Evolutionary conservation across 2,329 filamentous ascomycete species (phyloP).

Genomic region (Simplicillium aogashimaense): DNA sequence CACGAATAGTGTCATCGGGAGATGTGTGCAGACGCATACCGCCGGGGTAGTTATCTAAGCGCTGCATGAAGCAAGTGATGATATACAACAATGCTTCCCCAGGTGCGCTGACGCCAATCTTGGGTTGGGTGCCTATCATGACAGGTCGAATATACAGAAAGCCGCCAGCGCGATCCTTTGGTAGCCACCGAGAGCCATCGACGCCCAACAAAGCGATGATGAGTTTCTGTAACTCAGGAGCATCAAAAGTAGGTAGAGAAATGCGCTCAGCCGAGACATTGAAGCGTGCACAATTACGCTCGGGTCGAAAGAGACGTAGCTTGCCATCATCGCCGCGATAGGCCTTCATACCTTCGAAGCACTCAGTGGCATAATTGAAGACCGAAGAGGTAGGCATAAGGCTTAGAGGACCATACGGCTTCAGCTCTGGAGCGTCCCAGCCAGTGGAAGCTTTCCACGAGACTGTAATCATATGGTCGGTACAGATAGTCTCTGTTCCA

Average conservation of each 20-base stretch:
- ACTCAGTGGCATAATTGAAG: conserved; percentile 84
- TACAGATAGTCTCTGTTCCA: conserved; percentile 48
- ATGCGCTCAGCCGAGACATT: conserved; percentile 53
- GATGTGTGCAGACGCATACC: conserved; percentile 70
- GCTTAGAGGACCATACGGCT: conserved; percentile 66
- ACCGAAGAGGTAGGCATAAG: conserved; percentile 74
- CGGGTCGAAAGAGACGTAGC: conserved; percentile 68
- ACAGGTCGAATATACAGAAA: conserved; percentile 84
- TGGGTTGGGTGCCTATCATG: conserved; percentile 71
- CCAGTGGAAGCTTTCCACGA: conserved; percentile 56
- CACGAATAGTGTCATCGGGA: conserved; percentile 72
- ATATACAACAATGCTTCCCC: conserved; percentile 80
- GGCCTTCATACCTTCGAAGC: conserved; percentile 77
- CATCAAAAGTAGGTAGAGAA: conserved; percentile 64
- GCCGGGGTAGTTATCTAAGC: conserved; percentile 38
- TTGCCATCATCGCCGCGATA: conserved; percentile 71
- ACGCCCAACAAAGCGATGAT: conserved; percentile 61
- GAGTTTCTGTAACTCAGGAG: conserved; percentile 62
- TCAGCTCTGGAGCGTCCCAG: conserved; percentile 65
- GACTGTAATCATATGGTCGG: conserved; percentile 82
- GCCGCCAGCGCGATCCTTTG: conserved; percentile 52
- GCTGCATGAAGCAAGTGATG: conserved; percentile 55
- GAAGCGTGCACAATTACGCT: conserved; percentile 60
- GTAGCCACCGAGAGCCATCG: conserved; percentile 73
- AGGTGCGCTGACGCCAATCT: conserved; percentile 73